Percentiles rank a stretch among this genome's conserved stretches.
Evolutionary conservation across 2,329 filamentous ascomycete genomes (phyloP).

Genomic region (Grosmannia serpens): DNA sequence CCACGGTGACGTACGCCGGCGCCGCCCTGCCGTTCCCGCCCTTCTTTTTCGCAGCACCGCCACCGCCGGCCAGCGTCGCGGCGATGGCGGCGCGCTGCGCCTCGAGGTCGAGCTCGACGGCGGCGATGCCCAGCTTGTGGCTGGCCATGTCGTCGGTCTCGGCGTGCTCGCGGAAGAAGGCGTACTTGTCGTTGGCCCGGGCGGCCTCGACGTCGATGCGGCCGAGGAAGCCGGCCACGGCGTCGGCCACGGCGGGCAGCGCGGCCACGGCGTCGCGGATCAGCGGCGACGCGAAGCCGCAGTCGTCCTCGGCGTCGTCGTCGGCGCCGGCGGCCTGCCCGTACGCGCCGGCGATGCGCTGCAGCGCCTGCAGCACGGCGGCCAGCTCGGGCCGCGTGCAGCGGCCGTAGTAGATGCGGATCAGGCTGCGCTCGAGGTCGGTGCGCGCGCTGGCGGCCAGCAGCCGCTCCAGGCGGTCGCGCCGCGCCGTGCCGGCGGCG

Average conservation of each 20-base stretch:
- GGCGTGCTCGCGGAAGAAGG: slow-evolving; percentile 77
- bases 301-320: slow-evolving; percentile 30
- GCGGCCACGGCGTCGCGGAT: slow-evolving; percentile 61
- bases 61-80: slow-evolving; percentile 44
- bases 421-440: slow-evolving; percentile 85
- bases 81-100: slow-evolving; percentile 63
- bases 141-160: slow-evolving; percentile 84
- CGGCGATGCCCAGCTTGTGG: slow-evolving; percentile 83
- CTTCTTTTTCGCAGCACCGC: slow-evolving; percentile 36
- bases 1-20: slow-evolving; percentile 62
- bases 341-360: slow-evolving; percentile 69
- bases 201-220: slow-evolving; percentile 79
- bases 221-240: slow-evolving; percentile 65
- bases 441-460: slow-evolving; percentile 59
- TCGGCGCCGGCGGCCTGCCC: slow-evolving; percentile 17
- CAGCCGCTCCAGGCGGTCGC: slow-evolving; percentile 64
- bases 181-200: slow-evolving; percentile 80
- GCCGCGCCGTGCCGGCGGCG: slow-evolving; percentile 28
- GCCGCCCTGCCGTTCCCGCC: slow-evolving; percentile 33
- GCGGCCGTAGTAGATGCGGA: slow-evolving; percentile 95
- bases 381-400: slow-evolving; percentile 84
- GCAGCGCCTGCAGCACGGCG: slow-evolving; percentile 72
- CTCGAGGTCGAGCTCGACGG: slow-evolving; percentile 79
- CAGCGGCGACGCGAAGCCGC: slow-evolving; percentile 60
- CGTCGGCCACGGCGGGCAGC: slow-evolving; percentile 64